Percentiles rank a stretch among this genome's conserved stretches.
Conservation (phyloP, 306 rosid genomes). For the Lupinus albus region DNA sequence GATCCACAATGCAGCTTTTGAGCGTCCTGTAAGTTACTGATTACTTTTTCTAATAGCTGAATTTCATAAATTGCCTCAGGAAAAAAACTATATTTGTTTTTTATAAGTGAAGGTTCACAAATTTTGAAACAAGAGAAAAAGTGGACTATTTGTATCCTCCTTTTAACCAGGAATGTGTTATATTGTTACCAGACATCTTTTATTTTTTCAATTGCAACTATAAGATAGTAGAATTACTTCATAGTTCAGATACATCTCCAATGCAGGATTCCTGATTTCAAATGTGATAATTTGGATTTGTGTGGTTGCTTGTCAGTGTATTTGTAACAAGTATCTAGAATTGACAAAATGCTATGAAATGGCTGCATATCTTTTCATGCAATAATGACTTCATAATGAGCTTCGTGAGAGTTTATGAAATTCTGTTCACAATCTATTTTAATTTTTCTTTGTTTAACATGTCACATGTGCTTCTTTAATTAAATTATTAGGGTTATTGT, state of each 20-base stretch:
- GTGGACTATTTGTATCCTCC: not conserved
- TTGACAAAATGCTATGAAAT: too few relatives aligned
- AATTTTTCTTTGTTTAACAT: too few relatives aligned
- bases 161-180: not conserved
- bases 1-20: conserved; percentile 93
- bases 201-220: not conserved
- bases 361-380: conserved; percentile 26
- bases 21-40: conserved; percentile 84
- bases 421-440: too few relatives aligned
- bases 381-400: not conserved
- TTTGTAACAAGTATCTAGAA: conserved; percentile 29
- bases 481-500: too few relatives aligned
- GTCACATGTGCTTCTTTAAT: too few relatives aligned
- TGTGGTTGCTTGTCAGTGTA: conserved; percentile 1
- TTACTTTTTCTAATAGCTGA: conserved; percentile 35
- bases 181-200: not conserved
- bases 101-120: conserved; percentile 10
- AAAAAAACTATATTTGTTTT: conserved; percentile 6
- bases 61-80: conserved; percentile 12
- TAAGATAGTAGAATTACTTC: conserved; percentile 11
- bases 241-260: conserved; percentile 2
- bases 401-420: too few relatives aligned
- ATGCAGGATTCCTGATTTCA: conserved; percentile 12
- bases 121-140: not conserved
- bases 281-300: conserved; percentile 24